Evolutionary conservation across 1,284 basidiomycete species (phyloP), one percentile per base, ranked within the genome.

Genomic region (Ganoderma lucidum): DNA sequence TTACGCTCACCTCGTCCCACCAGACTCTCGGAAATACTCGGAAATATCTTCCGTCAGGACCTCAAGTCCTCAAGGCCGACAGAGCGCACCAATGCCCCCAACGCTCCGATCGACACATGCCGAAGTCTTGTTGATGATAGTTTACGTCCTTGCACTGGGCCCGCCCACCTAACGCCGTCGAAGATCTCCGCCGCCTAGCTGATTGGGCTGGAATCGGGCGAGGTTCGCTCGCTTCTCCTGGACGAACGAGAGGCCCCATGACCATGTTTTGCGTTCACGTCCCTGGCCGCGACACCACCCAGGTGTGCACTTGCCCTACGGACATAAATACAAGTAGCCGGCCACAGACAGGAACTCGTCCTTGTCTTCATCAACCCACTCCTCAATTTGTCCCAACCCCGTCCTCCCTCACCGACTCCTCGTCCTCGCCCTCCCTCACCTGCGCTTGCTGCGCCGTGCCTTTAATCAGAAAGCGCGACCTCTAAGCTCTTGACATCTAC

Each of bases 161-260:
- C 15, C 17, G 17, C 51, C 35, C 58, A 41, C 37, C 41, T 39
- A 60, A 39, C 35, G 39, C 39, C 58, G n/a, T 61, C 39, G 59
- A 51, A 41, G 59, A 61, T 61, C 59, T 32, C 14, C 19, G 15
- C 30, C 32, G 4, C 53, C 53, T 56, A 48, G 35, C 23, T 41
- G 68, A 66, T 70, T 63, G 59, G 35, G 56, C 10, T 39, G n/a
- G 48, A 64, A 66, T 62, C 59, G 44, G n/a, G 59, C 63, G n/a
- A 51, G 59, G 59, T 37, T 64, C 59, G 65, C 62, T 64, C 69
- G 42, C 12, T 56, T 19, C 65, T 42, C 35, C 53, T 59, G 17
- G 23, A 19, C 35, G 9, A n/a, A 39, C 19, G 9, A 9, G 4
- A 23, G 59, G 51, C 63, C 69, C 63, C 69, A 70, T 70, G 69